These are phyloP conservation scores for Alternaria solani DNA, from an alignment of 2,329 filamentous ascomycete genomes.

Conservation along the genomic window DNA sequence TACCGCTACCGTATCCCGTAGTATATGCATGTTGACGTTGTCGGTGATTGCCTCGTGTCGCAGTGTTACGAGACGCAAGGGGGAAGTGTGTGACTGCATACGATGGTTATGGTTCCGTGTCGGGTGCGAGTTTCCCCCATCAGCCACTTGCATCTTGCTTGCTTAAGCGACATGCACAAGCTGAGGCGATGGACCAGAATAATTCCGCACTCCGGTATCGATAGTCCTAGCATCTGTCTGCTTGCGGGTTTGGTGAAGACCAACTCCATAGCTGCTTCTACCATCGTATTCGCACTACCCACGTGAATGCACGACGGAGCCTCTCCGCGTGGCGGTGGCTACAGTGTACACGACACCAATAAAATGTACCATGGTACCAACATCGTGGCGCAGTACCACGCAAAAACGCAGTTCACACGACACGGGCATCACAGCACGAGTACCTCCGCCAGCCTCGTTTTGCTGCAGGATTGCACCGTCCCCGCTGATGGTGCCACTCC, in stretches of 20 bases:
- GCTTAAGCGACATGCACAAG: background rate
- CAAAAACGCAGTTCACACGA: background rate
- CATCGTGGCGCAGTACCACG: background rate
- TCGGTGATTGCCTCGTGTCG: background rate
- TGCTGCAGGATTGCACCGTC: background rate
- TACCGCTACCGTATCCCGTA: background rate
- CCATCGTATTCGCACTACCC: background rate
- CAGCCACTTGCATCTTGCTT: background rate
- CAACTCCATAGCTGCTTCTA: background rate
- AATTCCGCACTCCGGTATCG: background rate
- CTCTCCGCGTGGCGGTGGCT: background rate
- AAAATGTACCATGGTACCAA: background rate
- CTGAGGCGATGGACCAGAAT: background rate
- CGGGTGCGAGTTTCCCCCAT: background rate
- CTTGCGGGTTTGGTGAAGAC: background rate
- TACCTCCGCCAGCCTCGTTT: background rate
- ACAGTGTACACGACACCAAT: background rate
- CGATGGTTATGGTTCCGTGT: background rate
- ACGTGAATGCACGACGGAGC: background rate
- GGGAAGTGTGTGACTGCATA: background rate
- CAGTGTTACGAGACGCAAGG: background rate
- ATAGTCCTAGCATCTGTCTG: background rate
- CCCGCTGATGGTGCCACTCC: conserved; percentile 14
- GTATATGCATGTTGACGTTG: background rate
- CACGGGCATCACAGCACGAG: background rate